These are phyloP conservation scores for Meredithiella fracta DNA, from an alignment of 2,329 filamentous ascomycete genomes.

Conservation along the genomic window DNA sequence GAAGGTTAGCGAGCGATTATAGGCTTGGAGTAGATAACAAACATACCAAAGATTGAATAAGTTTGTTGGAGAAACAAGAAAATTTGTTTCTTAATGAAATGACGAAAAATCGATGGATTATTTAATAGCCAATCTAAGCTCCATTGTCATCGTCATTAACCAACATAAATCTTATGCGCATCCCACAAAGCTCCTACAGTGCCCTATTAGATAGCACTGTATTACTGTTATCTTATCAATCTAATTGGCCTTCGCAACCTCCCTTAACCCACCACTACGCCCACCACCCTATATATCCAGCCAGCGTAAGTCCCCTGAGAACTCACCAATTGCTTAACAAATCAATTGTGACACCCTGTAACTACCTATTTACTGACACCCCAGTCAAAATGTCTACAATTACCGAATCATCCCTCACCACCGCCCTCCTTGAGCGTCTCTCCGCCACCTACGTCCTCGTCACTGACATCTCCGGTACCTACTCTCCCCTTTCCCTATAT, in stretches of 20 bases:
- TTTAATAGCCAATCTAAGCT: background rate
- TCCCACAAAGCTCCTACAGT: background rate
- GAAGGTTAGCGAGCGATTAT: background rate
- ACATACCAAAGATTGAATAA: too few relatives aligned
- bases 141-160: background rate
- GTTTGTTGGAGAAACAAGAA: too few relatives aligned
- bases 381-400: constrained; percentile 17
- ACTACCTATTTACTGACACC: too few relatives aligned
- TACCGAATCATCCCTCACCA: constrained; percentile 52
- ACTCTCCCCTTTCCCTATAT: constrained; percentile 4
- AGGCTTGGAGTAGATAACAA: too few relatives aligned
- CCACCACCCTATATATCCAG: background rate
- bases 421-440: constrained; percentile 52
- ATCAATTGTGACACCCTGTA: too few relatives aligned
- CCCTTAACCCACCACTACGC: background rate
- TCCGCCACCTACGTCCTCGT: constrained; percentile 69
- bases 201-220: background rate
- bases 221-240: constrained; percentile 15
- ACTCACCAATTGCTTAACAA: too few relatives aligned
- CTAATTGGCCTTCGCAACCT: background rate
- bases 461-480: constrained; percentile 76
- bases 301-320: background rate
- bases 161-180: background rate
- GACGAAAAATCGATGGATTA: too few relatives aligned
- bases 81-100: too few relatives aligned